A percentile compares a stretch with the other conserved stretches of the same genome.
These are phyloP conservation scores for Dacryopinax spathularia DNA, from an alignment of 768 basidiomycete species.

Conservation along the genomic window DNA sequence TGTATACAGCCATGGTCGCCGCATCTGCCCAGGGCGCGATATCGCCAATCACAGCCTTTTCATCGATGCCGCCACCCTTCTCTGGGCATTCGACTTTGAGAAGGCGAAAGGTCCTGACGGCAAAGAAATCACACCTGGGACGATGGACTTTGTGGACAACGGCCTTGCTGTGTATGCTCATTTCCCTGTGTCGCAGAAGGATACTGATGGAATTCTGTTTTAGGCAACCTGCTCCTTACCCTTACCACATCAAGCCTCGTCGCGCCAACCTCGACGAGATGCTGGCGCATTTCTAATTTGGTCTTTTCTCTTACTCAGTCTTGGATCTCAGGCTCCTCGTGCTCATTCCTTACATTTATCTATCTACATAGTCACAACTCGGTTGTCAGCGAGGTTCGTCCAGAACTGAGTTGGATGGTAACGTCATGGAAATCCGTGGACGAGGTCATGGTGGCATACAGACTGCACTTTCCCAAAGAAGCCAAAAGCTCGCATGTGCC, in stretches of 20 bases:
- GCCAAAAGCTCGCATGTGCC: background rate
- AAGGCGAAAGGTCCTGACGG: background rate
- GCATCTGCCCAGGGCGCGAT: background rate
- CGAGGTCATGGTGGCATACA: too few species aligned
- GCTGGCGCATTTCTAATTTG: background rate
- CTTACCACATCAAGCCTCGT: background rate
- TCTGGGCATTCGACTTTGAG: conserved; percentile 1
- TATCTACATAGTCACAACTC: background rate
- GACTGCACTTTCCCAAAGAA: background rate
- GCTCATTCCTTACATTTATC: background rate
- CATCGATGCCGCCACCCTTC: background rate
- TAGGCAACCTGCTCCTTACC: background rate
- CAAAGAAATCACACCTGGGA: background rate
- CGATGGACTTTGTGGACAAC: background rate
- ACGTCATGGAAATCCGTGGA: too few species aligned
- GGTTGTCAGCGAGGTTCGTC: too few species aligned
- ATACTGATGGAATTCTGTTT: background rate
- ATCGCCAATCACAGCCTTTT: background rate
- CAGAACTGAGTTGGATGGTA: too few species aligned
- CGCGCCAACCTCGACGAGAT: background rate
- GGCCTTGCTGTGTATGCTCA: background rate
- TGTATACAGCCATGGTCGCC: background rate
- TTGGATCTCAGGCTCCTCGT: too few species aligned
- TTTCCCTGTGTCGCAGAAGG: background rate
- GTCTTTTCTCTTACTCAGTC: background rate